Evolutionary conservation across 352 stramenopile genomes (phyloP).

Genomic region (Pythium aristosporum): DNA sequence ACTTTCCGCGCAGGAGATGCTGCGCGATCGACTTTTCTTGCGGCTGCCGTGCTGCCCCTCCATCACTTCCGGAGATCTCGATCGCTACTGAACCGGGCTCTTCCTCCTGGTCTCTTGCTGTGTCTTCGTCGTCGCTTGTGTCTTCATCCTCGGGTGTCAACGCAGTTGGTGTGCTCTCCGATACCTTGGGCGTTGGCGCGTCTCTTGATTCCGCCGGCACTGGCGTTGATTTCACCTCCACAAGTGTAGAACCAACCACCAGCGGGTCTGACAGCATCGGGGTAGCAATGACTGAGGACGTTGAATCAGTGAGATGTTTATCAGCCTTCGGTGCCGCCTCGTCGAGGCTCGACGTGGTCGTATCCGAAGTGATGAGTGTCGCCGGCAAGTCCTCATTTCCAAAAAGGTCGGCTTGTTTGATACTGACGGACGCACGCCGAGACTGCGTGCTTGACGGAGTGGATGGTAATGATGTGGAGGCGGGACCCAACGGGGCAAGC

Average conservation of each 20-base stretch:
- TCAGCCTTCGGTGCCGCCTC: not conserved
- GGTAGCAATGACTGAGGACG: not conserved
- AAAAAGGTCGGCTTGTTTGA: constrained; percentile 24
- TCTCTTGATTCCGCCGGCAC: not conserved
- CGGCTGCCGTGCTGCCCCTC: constrained; percentile 18
- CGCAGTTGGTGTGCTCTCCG: not conserved
- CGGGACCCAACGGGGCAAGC: not conserved
- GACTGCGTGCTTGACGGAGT: constrained; percentile 4
- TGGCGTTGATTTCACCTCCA: not conserved
- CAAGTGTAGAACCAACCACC: not conserved
- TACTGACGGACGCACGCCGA: not conserved
- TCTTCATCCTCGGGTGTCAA: not conserved
- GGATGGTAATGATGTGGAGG: not conserved
- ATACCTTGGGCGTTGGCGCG: not conserved
- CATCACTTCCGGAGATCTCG: constrained; percentile 32
- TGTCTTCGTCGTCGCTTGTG: constrained; percentile 1
- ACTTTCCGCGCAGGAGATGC: constrained; percentile 55
- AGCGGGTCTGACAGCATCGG: not conserved
- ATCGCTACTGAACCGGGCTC: constrained; percentile 35
- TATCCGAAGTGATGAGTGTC: not conserved
- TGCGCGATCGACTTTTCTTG: constrained; percentile 53
- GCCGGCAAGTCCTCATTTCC: constrained; percentile 26
- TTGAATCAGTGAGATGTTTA: not conserved
- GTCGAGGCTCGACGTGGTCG: not conserved
- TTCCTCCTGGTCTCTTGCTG: constrained; percentile 10